Percentiles rank a stretch among this genome's conserved stretches.
phyloP scores from a whole-genome alignment of 352 stramenopile genomes.

The Phytopythium montanum region DNA sequence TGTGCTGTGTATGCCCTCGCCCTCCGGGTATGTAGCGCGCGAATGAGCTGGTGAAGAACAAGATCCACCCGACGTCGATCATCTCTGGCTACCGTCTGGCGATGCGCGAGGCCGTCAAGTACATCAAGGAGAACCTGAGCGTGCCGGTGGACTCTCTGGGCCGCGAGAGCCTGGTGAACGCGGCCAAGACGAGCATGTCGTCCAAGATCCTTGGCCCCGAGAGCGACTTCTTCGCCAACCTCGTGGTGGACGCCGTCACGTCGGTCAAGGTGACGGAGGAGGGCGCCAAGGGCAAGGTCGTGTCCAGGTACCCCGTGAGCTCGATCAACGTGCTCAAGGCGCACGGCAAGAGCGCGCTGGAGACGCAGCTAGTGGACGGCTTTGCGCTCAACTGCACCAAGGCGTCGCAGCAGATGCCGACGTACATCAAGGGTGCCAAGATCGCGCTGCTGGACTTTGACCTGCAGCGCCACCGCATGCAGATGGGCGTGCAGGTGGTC shows the following conservation, averaged over 20 bases:
- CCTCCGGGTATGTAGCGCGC: slow-evolving; percentile 68
- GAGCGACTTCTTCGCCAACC: slow-evolving; percentile 96
- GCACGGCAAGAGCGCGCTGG: slow-evolving; percentile 86
- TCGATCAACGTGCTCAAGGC: slow-evolving; percentile 99
- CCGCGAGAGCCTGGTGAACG: slow-evolving; percentile 95
- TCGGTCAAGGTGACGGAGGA: slow-evolving; percentile 94
- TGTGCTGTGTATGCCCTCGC: slow-evolving; percentile 6
- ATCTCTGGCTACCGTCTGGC: slow-evolving; percentile 98
- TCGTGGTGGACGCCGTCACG: slow-evolving; percentile 97
- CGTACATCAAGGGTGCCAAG: slow-evolving; percentile 90
- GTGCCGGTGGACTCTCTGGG: slow-evolving; percentile 94
- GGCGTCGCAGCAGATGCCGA: slow-evolving; percentile 98
- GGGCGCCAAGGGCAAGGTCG: slow-evolving; percentile 73
- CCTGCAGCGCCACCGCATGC: slow-evolving; percentile 97
- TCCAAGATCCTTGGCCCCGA: slow-evolving; percentile 99
- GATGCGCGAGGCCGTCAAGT: slow-evolving; percentile 98
- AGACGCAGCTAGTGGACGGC: slow-evolving; percentile 91
- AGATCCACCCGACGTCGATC: slow-evolving; percentile 99
- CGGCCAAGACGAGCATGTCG: slow-evolving; percentile 98
- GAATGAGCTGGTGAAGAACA: slow-evolving; percentile 97
- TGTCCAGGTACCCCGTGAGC: slow-evolving; percentile 95
- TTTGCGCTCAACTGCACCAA: slow-evolving; percentile 98
- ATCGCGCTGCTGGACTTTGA: slow-evolving; percentile 99
- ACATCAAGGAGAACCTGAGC: slow-evolving; percentile 98
- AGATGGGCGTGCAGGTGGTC: slow-evolving; percentile 94